These are phyloP conservation scores for Phlebopus sp. DNA, from an alignment of 1,284 basidiomycete species.

Conservation along the genomic window DNA sequence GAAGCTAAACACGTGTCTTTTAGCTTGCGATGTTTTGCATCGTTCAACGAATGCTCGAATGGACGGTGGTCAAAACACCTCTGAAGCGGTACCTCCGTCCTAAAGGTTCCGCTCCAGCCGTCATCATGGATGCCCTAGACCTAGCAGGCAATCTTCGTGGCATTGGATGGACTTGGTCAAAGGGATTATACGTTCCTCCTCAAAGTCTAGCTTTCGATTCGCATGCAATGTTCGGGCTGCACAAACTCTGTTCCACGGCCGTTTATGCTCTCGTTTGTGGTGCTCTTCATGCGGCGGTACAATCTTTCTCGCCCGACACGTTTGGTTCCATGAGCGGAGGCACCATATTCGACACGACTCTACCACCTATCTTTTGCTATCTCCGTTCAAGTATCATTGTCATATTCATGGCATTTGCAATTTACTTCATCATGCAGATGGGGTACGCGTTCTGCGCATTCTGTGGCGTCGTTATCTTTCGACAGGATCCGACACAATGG, in stretches of 20 bases:
- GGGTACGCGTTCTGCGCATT: slow-evolving; percentile 40
- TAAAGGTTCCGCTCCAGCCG: background rate
- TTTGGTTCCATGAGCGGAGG: slow-evolving; percentile 39
- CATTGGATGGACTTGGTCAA: slow-evolving; percentile 44
- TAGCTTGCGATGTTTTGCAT: slow-evolving; percentile 14
- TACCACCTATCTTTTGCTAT: slow-evolving; percentile 41
- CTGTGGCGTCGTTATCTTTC: slow-evolving; percentile 37
- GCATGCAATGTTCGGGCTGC: slow-evolving; percentile 35
- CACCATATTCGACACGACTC: slow-evolving; percentile 46
- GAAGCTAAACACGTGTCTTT: too few relatives aligned
- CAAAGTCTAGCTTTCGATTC: slow-evolving; percentile 40
- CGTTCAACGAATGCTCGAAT: slow-evolving; percentile 17
- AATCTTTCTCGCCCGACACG: slow-evolving; percentile 36
- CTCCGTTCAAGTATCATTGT: slow-evolving; percentile 41
- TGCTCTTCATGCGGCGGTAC: slow-evolving; percentile 38
- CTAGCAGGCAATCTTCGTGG: slow-evolving; percentile 48
- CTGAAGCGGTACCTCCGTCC: slow-evolving; percentile 7
- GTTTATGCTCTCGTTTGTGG: slow-evolving; percentile 41
- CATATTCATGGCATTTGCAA: slow-evolving; percentile 35
- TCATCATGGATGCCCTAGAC: slow-evolving; percentile 43
- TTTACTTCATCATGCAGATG: slow-evolving; percentile 44
- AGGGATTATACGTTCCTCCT: slow-evolving; percentile 38
- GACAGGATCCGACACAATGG: slow-evolving; percentile 35
- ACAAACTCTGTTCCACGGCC: slow-evolving; percentile 35
- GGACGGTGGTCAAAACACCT: slow-evolving; percentile 11